Percentiles rank a stretch among this genome's conserved stretches.
phyloP scores from a whole-genome alignment of 345 rosid genomes.

The Geranium brycei region DNA sequence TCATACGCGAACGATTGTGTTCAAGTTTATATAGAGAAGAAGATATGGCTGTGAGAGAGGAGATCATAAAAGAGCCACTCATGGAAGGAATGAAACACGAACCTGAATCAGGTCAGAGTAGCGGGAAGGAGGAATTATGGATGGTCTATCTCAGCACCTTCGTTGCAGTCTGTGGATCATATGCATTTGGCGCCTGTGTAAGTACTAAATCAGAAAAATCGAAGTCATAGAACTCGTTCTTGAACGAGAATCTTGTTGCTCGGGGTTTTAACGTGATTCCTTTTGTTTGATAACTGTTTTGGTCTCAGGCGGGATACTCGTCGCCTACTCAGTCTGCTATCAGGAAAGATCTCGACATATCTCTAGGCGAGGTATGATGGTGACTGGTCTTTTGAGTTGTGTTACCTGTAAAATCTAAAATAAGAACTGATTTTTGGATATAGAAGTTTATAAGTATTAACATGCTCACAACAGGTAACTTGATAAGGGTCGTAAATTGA shows the following conservation, averaged over 20 bases:
- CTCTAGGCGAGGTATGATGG: conserved; percentile 48
- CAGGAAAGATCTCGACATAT: conserved; percentile 49
- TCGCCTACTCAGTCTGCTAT: conserved; percentile 83
- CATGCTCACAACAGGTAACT: too few species aligned
- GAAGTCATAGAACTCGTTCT: neutral
- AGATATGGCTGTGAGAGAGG: conserved; percentile 27
- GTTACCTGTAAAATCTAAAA: too few species aligned
- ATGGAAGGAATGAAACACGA: conserved; percentile 11
- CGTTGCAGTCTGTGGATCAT: conserved; percentile 17
- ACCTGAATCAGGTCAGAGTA: conserved; percentile 13
- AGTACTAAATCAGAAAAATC: neutral
- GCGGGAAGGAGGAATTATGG: conserved; percentile 31
- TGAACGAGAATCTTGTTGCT: neutral
- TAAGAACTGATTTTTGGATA: neutral
- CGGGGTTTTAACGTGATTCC: neutral
- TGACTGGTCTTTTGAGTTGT: neutral
- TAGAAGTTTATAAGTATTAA: too few species aligned
- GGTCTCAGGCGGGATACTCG: conserved; percentile 69
- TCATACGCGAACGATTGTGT: neutral
- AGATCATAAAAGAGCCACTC: conserved; percentile 25
- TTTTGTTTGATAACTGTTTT: neutral
- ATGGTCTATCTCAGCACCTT: conserved; percentile 45
- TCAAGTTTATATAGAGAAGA: neutral
- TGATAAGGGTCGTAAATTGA: too few species aligned
- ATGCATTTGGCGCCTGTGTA: conserved; percentile 8